phyloP scores from a whole-genome alignment of 108 stramenopile genomes.

The Pseudonitzschia multiseries region DNA sequence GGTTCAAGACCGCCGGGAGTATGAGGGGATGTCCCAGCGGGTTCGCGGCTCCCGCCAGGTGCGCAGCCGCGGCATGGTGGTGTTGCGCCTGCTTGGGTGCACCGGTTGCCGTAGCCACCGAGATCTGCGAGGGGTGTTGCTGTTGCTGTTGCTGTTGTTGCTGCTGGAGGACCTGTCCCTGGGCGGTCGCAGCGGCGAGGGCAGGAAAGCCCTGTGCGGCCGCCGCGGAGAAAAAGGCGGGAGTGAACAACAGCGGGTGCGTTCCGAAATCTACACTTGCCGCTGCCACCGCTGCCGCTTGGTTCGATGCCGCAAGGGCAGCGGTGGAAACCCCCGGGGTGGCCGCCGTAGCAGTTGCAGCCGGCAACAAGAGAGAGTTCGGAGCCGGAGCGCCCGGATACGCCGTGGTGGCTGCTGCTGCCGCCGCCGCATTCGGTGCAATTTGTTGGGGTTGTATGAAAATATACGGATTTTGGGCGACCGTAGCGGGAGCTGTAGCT shows the following conservation, averaged over 20 bases:
- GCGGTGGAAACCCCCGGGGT: background rate
- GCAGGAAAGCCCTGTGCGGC: background rate
- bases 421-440: constrained; percentile 10
- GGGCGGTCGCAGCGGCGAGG: background rate
- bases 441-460: constrained; percentile 14
- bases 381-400: background rate
- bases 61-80: background rate
- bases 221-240: constrained; percentile 7
- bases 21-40: constrained; percentile 6
- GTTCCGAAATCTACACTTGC: background rate
- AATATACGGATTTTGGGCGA: constrained; percentile 8
- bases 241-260: background rate
- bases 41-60: constrained; percentile 1
- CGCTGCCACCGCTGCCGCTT: constrained; percentile 11
- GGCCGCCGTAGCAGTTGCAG: background rate
- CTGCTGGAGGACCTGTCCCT: constrained; percentile 6
- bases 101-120: background rate
- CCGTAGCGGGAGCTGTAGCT: constrained; percentile 7
- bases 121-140: constrained; percentile 13
- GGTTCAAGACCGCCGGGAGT: background rate
- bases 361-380: background rate
- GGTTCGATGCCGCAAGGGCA: background rate
- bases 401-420: constrained; percentile 5
- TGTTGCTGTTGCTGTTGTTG: no score
- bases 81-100: background rate